Conservation (phyloP, 495 filamentous ascomycete species). For the Neurospora sp. region DNA sequence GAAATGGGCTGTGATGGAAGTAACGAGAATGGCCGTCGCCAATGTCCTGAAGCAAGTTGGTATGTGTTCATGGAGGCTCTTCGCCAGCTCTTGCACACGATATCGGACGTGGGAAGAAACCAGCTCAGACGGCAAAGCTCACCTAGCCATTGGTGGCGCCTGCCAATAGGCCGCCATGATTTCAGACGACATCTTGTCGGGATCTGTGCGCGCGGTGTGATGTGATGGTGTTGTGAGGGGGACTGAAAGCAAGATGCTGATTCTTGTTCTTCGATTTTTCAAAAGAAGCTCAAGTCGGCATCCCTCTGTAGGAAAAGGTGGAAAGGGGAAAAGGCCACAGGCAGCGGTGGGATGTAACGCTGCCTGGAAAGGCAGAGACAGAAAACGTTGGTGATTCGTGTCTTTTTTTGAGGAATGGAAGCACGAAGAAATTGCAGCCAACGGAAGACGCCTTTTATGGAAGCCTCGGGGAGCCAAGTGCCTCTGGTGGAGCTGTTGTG, state of each 20-base stretch:
- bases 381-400: slow-evolving; percentile 22
- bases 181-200: slow-evolving; percentile 15
- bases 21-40: slow-evolving; percentile 53
- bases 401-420: slow-evolving; percentile 23
- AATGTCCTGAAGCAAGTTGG: slow-evolving; percentile 46
- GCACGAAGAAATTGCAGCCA: slow-evolving; percentile 11
- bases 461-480: background rate
- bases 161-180: slow-evolving; percentile 59
- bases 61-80: background rate
- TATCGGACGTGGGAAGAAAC: background rate
- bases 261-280: slow-evolving; percentile 7
- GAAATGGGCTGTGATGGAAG: slow-evolving; percentile 53
- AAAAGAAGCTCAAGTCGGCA: slow-evolving; percentile 17
- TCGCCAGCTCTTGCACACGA: background rate
- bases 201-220: background rate
- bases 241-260: background rate
- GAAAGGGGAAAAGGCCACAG: slow-evolving; percentile 1
- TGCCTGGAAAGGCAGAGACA: slow-evolving; percentile 2
- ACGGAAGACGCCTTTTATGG: background rate
- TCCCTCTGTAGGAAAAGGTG: slow-evolving; percentile 3
- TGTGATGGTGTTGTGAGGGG: slow-evolving; percentile 1
- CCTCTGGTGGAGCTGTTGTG: background rate
- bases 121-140: slow-evolving; percentile 12
- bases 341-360: slow-evolving; percentile 6
- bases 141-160: slow-evolving; percentile 63